Conservation (phyloP, 2,329 filamentous ascomycete genomes). For the Alternaria novae-zelandiae region DNA sequence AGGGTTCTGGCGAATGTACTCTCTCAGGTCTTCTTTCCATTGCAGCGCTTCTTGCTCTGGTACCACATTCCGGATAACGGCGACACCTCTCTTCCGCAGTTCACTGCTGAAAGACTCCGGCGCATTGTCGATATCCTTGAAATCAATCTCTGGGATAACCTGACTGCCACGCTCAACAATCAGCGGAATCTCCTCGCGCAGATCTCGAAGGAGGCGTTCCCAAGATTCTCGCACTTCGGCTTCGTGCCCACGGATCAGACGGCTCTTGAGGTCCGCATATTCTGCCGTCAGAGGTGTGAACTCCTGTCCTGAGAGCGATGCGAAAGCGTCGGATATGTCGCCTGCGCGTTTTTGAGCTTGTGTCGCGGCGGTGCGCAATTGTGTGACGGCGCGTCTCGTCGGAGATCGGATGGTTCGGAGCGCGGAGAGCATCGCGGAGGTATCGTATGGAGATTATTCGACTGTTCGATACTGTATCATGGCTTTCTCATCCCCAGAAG, state of each 20-base stretch:
- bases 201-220: constrained; percentile 52
- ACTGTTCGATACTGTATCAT: constrained; percentile 12
- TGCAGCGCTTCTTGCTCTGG: constrained; percentile 52
- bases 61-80: constrained; percentile 55
- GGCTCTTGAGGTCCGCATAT: constrained; percentile 54
- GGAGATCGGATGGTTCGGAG: constrained; percentile 35
- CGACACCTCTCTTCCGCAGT: constrained; percentile 63
- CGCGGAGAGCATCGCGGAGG: constrained; percentile 36
- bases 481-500: constrained; percentile 12
- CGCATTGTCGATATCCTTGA: constrained; percentile 55
- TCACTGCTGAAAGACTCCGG: constrained; percentile 63
- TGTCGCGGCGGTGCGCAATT: constrained; percentile 39
- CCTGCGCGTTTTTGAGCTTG: constrained; percentile 54
- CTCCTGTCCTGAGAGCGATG: constrained; percentile 55
- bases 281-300: constrained; percentile 54
- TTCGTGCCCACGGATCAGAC: constrained; percentile 57
- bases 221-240: constrained; percentile 54
- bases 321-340: constrained; percentile 60
- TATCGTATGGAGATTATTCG: constrained; percentile 3
- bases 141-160: constrained; percentile 56
- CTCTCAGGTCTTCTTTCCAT: constrained; percentile 53
- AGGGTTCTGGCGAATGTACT: constrained; percentile 56
- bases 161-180: constrained; percentile 52
- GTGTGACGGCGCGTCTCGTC: constrained; percentile 22
- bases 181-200: constrained; percentile 54